Conservation (phyloP, 768 basidiomycete species). For the Leccinum pellstonianum region DNA sequence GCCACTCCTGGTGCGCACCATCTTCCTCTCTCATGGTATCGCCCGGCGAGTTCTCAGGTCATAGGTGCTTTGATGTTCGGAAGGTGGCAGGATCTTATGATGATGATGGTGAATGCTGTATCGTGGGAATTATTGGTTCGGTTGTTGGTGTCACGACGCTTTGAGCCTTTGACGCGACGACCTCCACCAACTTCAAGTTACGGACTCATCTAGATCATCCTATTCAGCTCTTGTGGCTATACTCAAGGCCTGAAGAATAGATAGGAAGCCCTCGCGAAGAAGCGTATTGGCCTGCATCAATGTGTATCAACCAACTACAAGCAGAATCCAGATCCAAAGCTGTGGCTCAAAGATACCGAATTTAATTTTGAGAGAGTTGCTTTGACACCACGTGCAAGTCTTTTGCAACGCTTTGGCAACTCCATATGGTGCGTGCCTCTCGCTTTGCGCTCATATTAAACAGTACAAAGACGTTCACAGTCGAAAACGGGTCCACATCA, state of each 20-base stretch:
- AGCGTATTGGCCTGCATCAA: neutral
- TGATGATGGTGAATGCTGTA: no score
- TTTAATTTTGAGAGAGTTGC: neutral
- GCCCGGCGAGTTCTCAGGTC: no score
- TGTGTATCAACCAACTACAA: neutral
- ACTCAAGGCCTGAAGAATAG: neutral
- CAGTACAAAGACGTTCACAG: neutral
- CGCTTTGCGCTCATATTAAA: conserved; percentile 7
- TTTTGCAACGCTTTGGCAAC: conserved; percentile 2
- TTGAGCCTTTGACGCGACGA: neutral
- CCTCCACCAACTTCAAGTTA: no score
- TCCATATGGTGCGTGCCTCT: neutral
- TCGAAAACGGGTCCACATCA: neutral
- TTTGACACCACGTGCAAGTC: conserved; percentile 1
- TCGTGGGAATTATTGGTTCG: neutral
- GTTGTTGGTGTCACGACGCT: neutral
- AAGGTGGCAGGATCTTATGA: no score
- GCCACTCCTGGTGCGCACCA: no score
- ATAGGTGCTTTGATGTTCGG: no score
- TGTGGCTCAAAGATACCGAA: neutral
- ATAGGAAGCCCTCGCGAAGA: neutral
- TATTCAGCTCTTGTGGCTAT: neutral
- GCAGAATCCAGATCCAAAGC: neutral
- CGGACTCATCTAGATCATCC: no score
- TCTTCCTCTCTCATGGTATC: no score